Evolutionary conservation across 202 grass and related monocot genomes (phyloP), one percentile per base, ranked within the genome.

Genomic region (Setaria viridis): DNA sequence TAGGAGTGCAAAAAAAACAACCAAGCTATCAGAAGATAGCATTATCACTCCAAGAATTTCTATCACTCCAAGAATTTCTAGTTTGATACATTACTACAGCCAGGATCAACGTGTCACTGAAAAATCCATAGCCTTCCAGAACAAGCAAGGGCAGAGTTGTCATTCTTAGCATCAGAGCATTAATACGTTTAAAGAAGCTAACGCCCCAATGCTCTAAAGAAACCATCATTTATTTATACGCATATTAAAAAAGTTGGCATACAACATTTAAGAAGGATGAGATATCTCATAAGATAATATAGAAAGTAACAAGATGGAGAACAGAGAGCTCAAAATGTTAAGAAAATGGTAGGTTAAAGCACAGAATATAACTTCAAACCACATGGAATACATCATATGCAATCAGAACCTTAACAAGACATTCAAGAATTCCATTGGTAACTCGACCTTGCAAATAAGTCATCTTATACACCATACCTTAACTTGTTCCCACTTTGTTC

Each of bases 401-500:
- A 70, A 42, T 62, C 50, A 34, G 0, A 77, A 29, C 57, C 42
- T 58, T 30, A 75, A 59, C 20, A 74, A 81, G 14, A 77, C 45
- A 83, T 13, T 16, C 39, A 62, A 10, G 43, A 53, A 11, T 43
- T 35, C 25, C 2, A 33, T 32, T 62, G 43, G 20, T 39, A 54
- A 17, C 12, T 29, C 39, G 10, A 37, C 43, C 29, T 7, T 54
- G 64, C 47, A 80, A 54, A 66, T n/a, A 76, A 79, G 29, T 82
- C 76, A 65, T 79, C 53, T 42, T 71, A 17, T 60, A 74, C 41
- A 73, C 48, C 56, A 74, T 84, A 99, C 97, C 92, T 99, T 99
- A 34, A 97, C 92, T 77, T 99, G 94, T 72, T 99, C 94, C 97
- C 97, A 99, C 72, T 94, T 99, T 67, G 94, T 97, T 49, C 64